phyloP scores from a whole-genome alignment of 2,329 filamentous ascomycete species.

The Fonsecaea multimorphosa region DNA sequence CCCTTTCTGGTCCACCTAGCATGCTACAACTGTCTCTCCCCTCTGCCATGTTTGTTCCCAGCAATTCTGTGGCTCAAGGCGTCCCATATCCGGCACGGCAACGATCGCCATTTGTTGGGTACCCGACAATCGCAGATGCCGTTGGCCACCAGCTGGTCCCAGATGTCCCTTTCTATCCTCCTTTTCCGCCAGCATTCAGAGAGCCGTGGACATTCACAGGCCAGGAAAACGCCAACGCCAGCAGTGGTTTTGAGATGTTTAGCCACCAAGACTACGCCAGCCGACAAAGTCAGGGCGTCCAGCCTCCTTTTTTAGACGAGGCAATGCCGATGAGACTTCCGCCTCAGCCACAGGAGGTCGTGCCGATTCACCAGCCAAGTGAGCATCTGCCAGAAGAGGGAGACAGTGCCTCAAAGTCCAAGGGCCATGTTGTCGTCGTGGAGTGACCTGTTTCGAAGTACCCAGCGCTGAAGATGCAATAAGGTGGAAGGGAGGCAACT shows the following conservation, averaged over 20 bases:
- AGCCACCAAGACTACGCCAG: constrained; percentile 9
- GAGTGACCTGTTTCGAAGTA: constrained; percentile 7
- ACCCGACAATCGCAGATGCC: not conserved
- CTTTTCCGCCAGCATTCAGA: constrained; percentile 18
- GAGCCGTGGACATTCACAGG: constrained; percentile 11
- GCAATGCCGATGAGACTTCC: constrained; percentile 11
- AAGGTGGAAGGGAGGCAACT: not conserved
- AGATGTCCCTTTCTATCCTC: constrained; percentile 13
- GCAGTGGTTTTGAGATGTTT: constrained; percentile 9
- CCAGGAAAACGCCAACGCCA: not conserved
- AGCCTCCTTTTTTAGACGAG: constrained; percentile 4
- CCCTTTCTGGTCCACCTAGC: not conserved
- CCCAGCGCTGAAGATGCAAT: not conserved
- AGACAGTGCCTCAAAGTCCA: constrained; percentile 3
- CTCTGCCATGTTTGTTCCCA: constrained; percentile 11
- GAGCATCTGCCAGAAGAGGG: not conserved
- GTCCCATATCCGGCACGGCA: constrained; percentile 3
- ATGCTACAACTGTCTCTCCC: not conserved
- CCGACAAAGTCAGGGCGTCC: not conserved
- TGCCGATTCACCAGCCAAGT: constrained; percentile 1
- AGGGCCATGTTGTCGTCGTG: constrained; percentile 19
- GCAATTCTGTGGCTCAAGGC: not conserved
- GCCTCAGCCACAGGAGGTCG: constrained; percentile 24
- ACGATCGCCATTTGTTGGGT: constrained; percentile 4
- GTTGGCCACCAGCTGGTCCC: constrained; percentile 6